Percentiles rank a stretch among this genome's conserved stretches.
phyloP scores from a whole-genome alignment of 2,329 filamentous ascomycete species.

The Aureobasidium leucospermi region DNA sequence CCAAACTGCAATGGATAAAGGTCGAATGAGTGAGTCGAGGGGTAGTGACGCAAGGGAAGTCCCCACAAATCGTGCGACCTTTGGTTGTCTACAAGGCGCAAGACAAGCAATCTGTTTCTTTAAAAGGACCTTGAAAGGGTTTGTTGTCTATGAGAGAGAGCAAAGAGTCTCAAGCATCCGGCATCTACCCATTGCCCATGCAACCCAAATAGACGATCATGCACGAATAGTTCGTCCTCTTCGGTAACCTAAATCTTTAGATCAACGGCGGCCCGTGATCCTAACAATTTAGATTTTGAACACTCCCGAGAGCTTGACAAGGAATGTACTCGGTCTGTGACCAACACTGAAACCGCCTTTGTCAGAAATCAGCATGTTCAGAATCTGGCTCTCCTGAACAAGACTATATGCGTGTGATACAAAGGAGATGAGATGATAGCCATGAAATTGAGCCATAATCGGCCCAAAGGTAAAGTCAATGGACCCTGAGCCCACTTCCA shows the following conservation, averaged over 20 bases:
- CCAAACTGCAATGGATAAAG: background rate
- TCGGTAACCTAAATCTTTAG: constrained; percentile 8
- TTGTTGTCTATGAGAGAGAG: background rate
- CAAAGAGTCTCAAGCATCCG: background rate
- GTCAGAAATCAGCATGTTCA: background rate
- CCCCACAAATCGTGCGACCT: background rate
- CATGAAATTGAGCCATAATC: background rate
- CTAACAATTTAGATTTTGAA: background rate
- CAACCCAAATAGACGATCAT: background rate
- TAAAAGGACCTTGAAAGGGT: background rate
- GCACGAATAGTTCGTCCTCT: background rate
- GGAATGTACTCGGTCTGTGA: constrained; percentile 1
- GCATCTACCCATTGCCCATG: background rate
- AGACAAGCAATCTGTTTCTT: background rate
- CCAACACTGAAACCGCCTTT: background rate
- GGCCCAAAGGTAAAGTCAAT: background rate
- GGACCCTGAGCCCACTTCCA: constrained; percentile 7
- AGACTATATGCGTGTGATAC: background rate
- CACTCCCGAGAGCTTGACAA: background rate
- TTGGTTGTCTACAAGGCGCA: background rate
- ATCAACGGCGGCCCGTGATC: background rate
- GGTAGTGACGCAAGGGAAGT: constrained; percentile 7
- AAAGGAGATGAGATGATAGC: background rate
- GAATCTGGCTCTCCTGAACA: background rate
- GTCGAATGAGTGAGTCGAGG: background rate